Base-by-base conservation (phyloP, 208 protist genomes). In the Leishmania amazonensis region DNA sequence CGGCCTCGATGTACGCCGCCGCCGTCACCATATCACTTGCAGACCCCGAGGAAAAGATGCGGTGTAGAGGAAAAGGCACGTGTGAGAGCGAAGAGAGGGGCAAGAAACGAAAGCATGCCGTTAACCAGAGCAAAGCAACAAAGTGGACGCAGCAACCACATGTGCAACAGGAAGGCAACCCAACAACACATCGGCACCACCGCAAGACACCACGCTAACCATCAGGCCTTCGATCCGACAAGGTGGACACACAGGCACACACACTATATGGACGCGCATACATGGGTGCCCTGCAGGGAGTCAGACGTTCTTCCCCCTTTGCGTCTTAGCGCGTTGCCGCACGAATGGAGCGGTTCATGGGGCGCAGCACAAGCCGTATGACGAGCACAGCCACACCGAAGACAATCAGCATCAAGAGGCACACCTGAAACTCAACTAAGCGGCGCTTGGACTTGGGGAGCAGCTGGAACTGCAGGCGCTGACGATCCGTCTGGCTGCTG, bases 381-480 rank as follows among this genome's bases (percentile, higher is more conserved):
- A 91, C 86, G 47, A 95, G 78, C 65, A 94, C 72, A 13, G 81
- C 86, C 35, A 94, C 76, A 11, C 73, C 86, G 19, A 87, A 68
- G 17, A 89, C 65, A 9, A 94, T 57, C 21, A 84, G 53, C 86
- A 95, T 89, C 42, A 94, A 57, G 1, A 94, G 64, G 60, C 85
- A 88, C 11, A 94, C 90, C 84, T 96, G 93, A 40, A 90, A 21
- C 77, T 94, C 82, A 81, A 96, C 89, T 45, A 96, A 54, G 13
- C 84, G 82, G 35, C 91, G 87, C 78, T 97, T 88, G 45, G 76
- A 80, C 75, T 91, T 92, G n/a, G 94, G 92, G n/a, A 97, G 86
- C 54, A 97, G 82, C 80, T 95, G 88, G 73, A 97, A 95, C 87
- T 95, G 91, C 76, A 97, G 85, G 0, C 94, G 91, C 67, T 95